These are phyloP conservation scores for Metrosideros polymorpha DNA, from an alignment of 441 rosid genomes.

Conservation along the genomic window DNA sequence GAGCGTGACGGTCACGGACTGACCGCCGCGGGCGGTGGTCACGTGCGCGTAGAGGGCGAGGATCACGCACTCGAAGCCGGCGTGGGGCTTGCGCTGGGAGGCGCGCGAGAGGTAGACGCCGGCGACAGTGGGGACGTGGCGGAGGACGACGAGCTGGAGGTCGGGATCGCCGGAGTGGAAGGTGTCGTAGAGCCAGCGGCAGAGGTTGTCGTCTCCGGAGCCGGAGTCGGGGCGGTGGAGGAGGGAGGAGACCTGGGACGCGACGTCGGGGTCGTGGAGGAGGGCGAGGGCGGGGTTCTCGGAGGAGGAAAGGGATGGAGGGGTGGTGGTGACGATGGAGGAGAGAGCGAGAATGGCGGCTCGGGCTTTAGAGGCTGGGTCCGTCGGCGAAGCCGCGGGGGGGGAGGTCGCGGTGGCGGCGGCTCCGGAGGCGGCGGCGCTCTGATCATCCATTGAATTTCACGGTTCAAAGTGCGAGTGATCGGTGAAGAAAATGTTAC, in stretches of 20 bases:
- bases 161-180: slow-evolving; percentile 51
- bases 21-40: slow-evolving; percentile 51
- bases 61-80: slow-evolving; percentile 87
- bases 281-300: slow-evolving; percentile 31
- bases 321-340: slow-evolving; percentile 33
- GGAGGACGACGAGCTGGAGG: slow-evolving; percentile 70
- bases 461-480: not conserved
- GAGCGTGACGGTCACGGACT: slow-evolving; percentile 48
- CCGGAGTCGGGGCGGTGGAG: slow-evolving; percentile 65
- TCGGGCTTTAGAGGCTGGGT: slow-evolving; percentile 20
- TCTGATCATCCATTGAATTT: not conserved
- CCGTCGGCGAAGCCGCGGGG: not conserved
- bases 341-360: slow-evolving; percentile 42
- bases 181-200: slow-evolving; percentile 90
- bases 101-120: slow-evolving; percentile 75
- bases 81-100: slow-evolving; percentile 42
- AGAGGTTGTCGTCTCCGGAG: slow-evolving; percentile 68
- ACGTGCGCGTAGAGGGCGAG: slow-evolving; percentile 78
- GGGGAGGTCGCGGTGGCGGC: not conserved
- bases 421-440: not conserved
- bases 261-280: slow-evolving; percentile 41
- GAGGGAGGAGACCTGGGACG: slow-evolving; percentile 50
- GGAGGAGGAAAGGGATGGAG: slow-evolving; percentile 32
- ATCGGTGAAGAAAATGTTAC: not conserved
- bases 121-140: slow-evolving; percentile 56